Base-by-base conservation (phyloP, 202 grass and related monocot genomes). In the Cymbopogon flexuosus region DNA sequence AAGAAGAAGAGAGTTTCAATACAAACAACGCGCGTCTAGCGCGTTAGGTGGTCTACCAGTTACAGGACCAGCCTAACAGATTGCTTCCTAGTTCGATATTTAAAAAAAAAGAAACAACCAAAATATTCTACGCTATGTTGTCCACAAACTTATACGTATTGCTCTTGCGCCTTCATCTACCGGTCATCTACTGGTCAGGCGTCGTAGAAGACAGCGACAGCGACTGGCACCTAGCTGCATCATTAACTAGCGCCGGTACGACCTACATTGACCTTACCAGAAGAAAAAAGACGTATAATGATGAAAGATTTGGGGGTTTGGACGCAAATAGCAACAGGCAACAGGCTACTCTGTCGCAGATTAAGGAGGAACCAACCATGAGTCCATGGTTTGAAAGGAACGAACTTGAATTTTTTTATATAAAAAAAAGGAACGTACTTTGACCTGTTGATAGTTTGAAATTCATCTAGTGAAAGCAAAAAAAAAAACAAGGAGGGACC, bases 251-350 rank as follows among this genome's bases (percentile, higher is more conserved):
- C 29, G 5, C 24, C 31, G 62, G 13, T 16, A 19, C 18, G 29
- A 14, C 12, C 84, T 13, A 13, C 66, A 78, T 87, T 82, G 81
- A 82, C 65, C 43, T 63, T 1, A 11, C 56, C n/a, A 29, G 22
- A 30, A 73, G 9, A 61, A 74, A 18, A 45, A 10, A 65, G 24
- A 80, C 52, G n/a, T 57, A 22, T 21, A 57, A 63, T 76, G 41
- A 41, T 45, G 68, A 18, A 43, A 45, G 24, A 10, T 64, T 18
- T 3, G 3, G 1, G 3, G 62, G 21, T 35, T 10, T 39, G 68
- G 40, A 30, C 31, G 33, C 4, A 72, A 11, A 35, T 16, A 45
- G 67, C 84, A 75, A 67, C 43, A 47, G 10, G 31, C 64, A 62
- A 62, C 24, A 60, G 12, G 12, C 46, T 36, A 70, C 36, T 31